Conservation (phyloP, 140 eudicot species). For the Stevia rebaudiana region DNA sequence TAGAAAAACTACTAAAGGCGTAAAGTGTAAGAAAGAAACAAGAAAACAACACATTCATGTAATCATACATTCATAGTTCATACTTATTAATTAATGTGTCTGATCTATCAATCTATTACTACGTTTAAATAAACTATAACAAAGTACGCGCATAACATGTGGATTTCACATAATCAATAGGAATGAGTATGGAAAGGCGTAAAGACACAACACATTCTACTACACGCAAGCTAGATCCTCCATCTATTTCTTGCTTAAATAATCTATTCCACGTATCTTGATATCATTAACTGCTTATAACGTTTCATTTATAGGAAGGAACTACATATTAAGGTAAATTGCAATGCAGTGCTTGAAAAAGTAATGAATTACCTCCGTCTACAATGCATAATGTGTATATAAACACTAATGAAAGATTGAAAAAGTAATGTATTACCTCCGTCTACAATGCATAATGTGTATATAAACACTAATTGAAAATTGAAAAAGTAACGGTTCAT, state of each 20-base stretch:
- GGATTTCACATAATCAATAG: neutral
- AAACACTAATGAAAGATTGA: neutral
- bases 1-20: neutral
- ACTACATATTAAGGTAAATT: neutral
- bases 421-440: neutral
- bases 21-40: neutral
- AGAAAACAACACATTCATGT: neutral
- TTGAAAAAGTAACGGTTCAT: neutral
- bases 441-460: neutral
- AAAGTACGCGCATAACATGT: neutral
- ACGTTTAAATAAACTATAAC: conserved; percentile 3
- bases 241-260: neutral
- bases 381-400: neutral
- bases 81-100: neutral
- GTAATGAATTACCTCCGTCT: neutral
- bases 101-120: neutral
- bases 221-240: neutral
- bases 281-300: neutral
- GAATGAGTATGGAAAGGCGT: neutral
- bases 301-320: neutral
- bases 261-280: neutral
- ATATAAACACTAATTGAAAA: neutral
- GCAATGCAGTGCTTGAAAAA: neutral
- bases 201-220: neutral
- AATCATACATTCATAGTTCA: neutral